These are phyloP conservation scores for Phytophthora sp. DNA, from an alignment of 352 stramenopile species.

Conservation along the genomic window DNA sequence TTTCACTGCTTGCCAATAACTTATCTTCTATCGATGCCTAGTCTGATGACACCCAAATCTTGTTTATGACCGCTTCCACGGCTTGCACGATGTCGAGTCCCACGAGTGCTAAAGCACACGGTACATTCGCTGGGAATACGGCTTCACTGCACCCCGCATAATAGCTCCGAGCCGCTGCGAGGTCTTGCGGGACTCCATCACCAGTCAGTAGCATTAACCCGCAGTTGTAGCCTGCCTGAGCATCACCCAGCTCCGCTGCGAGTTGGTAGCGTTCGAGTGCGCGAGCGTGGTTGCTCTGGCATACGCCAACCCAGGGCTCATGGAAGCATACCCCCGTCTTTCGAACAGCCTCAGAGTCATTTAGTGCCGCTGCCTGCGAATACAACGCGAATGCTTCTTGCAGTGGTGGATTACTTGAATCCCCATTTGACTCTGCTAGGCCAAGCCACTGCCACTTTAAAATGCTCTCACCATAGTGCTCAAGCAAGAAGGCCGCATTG, in stretches of 20 bases:
- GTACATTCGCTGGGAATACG: conserved; percentile 67
- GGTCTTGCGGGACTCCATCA: conserved; percentile 48
- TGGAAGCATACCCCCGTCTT: conserved; percentile 71
- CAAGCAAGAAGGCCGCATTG: conserved; percentile 79
- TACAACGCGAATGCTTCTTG: conserved; percentile 63
- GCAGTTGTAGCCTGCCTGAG: conserved; percentile 68
- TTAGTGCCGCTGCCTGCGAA: conserved; percentile 54
- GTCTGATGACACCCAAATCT: conserved; percentile 13
- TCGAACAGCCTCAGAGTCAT: conserved; percentile 77
- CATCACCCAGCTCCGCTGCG: conserved; percentile 59
- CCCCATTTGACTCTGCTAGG: conserved; percentile 2
- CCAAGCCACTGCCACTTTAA: conserved; percentile 35
- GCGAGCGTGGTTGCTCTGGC: conserved; percentile 48
- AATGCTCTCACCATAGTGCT: conserved; percentile 60
- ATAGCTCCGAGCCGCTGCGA: conserved; percentile 52
- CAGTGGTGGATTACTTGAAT: conserved; percentile 24
- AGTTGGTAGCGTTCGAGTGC: conserved; percentile 62
- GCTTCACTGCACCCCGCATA: conserved; percentile 58
- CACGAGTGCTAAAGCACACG: conserved; percentile 51
- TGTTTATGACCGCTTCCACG: conserved; percentile 2
- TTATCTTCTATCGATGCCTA: conserved; percentile 19
- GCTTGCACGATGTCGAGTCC: conserved; percentile 35
- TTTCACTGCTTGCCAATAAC: conserved; percentile 23
- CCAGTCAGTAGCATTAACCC: conserved; percentile 61
- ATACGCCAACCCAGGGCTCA: conserved; percentile 66